Base-by-base conservation (phyloP, 2,329 filamentous ascomycete species). In the Juglanconis oblonga region DNA sequence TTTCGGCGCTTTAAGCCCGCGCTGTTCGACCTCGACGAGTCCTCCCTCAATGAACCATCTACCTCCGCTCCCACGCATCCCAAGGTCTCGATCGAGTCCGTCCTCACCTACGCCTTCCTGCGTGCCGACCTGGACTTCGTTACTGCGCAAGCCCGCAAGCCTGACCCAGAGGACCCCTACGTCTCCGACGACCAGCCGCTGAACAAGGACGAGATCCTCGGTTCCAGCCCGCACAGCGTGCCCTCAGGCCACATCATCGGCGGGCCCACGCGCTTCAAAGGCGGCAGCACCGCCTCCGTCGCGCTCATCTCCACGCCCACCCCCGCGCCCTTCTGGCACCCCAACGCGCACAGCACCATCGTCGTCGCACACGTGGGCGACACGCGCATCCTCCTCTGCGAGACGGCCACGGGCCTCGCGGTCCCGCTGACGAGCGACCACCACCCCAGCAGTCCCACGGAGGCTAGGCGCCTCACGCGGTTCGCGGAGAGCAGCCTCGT, bases 51-150 rank as follows among this genome's bases (percentile, higher is more conserved):
- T 31, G 42, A 57, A 11, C 50, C 55, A 24, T 13, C 53, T 59
- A 35, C 17, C 52, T 5, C 52, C 33, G 2, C 52, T 56, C 1
- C 62, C 64, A 24, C 24, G 2, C 53, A 31, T 13, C 55, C 62
- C 14, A 68, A 32, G 70, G 80, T 87, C 40, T 86, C 86, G 13
- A 84, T 93, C 62, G 89, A 94, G 70, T 86, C 90, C 1, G 86
- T 96, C 40, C 80, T 99, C 56, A 90, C 90, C 61, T 98, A 98
- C 74, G 92, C 94, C 29, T 99, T 99, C 69, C 81, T 99, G 52
- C 90, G 92, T 67, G 92, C 93, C 38, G 95, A 99, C 72, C 85
- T 97, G 55, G 94, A 98, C 74, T 99, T 99, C 69, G 88, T 98
- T 57, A 86, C 89, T 5, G 92, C 92, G 1, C 94, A 98, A 74